These are phyloP conservation scores for Phaeosphaeria sp. DNA, from an alignment of 2,329 filamentous ascomycete genomes.

Conservation along the genomic window DNA sequence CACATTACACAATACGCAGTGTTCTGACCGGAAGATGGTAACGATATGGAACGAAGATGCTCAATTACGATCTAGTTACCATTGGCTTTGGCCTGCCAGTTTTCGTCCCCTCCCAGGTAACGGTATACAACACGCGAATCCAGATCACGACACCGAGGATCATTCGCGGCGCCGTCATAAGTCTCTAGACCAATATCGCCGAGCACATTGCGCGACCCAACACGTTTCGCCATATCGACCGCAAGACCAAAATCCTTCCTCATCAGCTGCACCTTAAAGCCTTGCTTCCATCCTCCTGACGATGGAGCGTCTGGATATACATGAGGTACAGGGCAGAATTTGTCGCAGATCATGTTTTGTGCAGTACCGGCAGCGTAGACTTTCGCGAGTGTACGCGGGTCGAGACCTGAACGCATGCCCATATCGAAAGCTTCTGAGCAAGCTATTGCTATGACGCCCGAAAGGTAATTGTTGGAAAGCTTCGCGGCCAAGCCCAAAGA, in stretches of 20 bases:
- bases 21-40: background rate
- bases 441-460: constrained; percentile 65
- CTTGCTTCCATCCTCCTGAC: constrained; percentile 58
- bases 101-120: constrained; percentile 61
- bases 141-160: constrained; percentile 59
- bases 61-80: constrained; percentile 8
- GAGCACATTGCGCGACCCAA: constrained; percentile 59
- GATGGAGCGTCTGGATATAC: constrained; percentile 57
- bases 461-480: constrained; percentile 68
- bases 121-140: constrained; percentile 66
- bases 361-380: constrained; percentile 61
- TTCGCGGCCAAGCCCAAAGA: constrained; percentile 66
- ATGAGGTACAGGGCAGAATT: constrained; percentile 60
- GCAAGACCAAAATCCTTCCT: constrained; percentile 65
- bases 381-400: constrained; percentile 60
- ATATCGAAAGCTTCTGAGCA: constrained; percentile 66
- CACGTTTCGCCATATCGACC: constrained; percentile 60
- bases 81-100: constrained; percentile 50
- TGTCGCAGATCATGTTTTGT: constrained; percentile 60
- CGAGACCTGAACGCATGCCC: constrained; percentile 64
- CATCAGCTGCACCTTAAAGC: constrained; percentile 68
- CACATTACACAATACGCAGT: background rate
- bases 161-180: constrained; percentile 60
- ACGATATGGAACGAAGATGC: background rate
- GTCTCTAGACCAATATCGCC: constrained; percentile 59